phyloP scores from a whole-genome alignment of 2,329 filamentous ascomycete species.

The Botrytis galanthina region DNA sequence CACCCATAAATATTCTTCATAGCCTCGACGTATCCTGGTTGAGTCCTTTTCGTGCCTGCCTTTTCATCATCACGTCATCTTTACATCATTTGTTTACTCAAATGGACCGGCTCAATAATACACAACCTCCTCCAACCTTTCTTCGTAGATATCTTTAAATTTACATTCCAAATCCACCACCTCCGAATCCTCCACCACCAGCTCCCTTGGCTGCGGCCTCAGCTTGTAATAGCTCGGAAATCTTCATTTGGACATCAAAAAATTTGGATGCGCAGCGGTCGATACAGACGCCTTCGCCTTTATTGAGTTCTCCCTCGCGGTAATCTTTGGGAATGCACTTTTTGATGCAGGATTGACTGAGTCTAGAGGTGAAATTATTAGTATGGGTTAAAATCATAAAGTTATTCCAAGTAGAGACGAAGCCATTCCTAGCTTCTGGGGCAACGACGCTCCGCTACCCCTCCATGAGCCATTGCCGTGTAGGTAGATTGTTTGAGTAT shows the following conservation, averaged over 20 bases:
- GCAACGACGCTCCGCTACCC: not conserved
- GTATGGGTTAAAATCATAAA: conserved; percentile 1
- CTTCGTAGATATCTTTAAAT: not conserved
- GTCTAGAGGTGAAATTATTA: conserved; percentile 47
- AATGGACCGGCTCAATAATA: not conserved
- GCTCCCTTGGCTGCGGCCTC: conserved; percentile 69
- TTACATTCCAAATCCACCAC: conserved; percentile 45
- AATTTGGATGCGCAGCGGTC: conserved; percentile 98
- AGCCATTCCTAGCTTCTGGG: not conserved
- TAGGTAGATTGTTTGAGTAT: conserved; percentile 1
- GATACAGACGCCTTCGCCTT: conserved; percentile 97
- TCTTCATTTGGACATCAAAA: conserved; percentile 97
- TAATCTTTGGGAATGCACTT: conserved; percentile 94
- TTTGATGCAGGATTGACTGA: conserved; percentile 83
- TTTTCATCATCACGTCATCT: conserved; percentile 7
- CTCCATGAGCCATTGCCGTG: not conserved
- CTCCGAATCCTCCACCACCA: conserved; percentile 48
- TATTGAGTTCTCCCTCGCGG: conserved; percentile 95
- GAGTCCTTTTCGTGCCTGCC: conserved; percentile 2
- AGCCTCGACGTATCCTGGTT: not conserved
- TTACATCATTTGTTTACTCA: not conserved
- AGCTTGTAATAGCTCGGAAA: conserved; percentile 92
- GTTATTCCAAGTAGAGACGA: not conserved
- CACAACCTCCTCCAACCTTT: not conserved
- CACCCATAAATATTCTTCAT: not conserved